Percentiles rank a stretch among this genome's conserved stretches.
Evolutionary conservation across 1,139 yeast species (phyloP).

Genomic region (Spencermartinsiella ligniputridi): DNA sequence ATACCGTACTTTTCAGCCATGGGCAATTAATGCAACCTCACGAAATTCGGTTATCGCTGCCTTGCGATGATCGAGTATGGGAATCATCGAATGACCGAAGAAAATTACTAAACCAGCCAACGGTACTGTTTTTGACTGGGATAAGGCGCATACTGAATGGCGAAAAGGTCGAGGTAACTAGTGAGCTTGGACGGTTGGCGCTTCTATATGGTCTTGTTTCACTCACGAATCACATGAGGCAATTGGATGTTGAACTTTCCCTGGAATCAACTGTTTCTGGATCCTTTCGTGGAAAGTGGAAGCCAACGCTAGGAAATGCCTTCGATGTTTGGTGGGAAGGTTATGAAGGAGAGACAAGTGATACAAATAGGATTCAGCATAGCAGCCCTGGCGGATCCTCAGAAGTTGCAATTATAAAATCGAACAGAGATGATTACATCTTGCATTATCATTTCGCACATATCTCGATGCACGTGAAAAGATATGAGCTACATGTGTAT

Average conservation of each 20-base stretch:
- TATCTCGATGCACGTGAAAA: constrained; percentile 61
- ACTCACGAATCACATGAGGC: constrained; percentile 14
- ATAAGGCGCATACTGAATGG: constrained; percentile 36
- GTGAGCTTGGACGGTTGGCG: constrained; percentile 17
- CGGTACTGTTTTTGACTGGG: constrained; percentile 45
- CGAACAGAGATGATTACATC: constrained; percentile 17
- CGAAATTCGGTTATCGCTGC: constrained; percentile 63
- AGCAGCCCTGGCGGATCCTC: not conserved
- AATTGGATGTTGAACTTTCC: constrained; percentile 15
- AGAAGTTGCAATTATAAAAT: not conserved
- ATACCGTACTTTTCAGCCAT: constrained; percentile 71
- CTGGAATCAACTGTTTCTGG: constrained; percentile 11
- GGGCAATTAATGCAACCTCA: constrained; percentile 58
- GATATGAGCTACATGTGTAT: constrained; percentile 69
- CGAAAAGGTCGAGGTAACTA: constrained; percentile 7
- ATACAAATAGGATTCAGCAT: not conserved
- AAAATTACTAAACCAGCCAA: constrained; percentile 25
- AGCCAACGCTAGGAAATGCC: constrained; percentile 3
- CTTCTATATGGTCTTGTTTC: constrained; percentile 16
- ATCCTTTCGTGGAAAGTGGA: constrained; percentile 12
- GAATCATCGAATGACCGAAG: constrained; percentile 35
- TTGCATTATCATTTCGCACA: constrained; percentile 57
- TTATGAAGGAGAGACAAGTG: not conserved
- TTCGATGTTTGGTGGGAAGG: constrained; percentile 6
- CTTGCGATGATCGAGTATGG: constrained; percentile 76